A percentile compares a stretch with the other conserved stretches of the same genome.
Evolutionary conservation across 495 filamentous ascomycete species (phyloP).

Genomic region (Tuber melanosporum): DNA sequence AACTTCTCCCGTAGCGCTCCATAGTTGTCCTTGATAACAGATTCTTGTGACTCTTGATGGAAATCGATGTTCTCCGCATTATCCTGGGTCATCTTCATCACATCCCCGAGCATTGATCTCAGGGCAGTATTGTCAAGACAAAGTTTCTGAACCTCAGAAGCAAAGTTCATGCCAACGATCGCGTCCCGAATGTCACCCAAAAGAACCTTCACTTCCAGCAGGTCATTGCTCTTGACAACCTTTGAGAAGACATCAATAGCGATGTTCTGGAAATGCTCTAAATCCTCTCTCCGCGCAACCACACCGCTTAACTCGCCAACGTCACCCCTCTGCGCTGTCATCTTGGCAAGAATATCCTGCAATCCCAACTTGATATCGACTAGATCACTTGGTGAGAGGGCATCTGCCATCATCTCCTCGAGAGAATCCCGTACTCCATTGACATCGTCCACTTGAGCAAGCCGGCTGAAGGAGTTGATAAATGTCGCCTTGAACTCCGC

Average conservation of each 20-base stretch:
- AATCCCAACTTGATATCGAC: constrained; percentile 36
- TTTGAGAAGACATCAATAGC: constrained; percentile 34
- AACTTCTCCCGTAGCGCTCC: constrained; percentile 18
- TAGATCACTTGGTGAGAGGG: constrained; percentile 25
- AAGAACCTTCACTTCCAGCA: constrained; percentile 28
- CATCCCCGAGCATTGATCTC: constrained; percentile 27
- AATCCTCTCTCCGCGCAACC: constrained; percentile 36
- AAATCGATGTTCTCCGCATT: constrained; percentile 32
- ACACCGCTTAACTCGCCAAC: constrained; percentile 26
- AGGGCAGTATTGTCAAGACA: constrained; percentile 30
- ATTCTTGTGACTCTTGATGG: constrained; percentile 30
- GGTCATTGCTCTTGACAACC: constrained; percentile 36
- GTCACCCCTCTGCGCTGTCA: constrained; percentile 30
- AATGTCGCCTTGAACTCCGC: constrained; percentile 18
- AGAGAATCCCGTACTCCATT: constrained; percentile 26
- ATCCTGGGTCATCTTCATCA: constrained; percentile 26
- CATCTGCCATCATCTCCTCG: constrained; percentile 27
- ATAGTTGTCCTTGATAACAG: constrained; percentile 23
- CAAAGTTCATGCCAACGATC: constrained; percentile 25
- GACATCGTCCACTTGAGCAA: constrained; percentile 30
- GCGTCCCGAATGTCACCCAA: constrained; percentile 27
- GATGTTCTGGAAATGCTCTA: constrained; percentile 37
- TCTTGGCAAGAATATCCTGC: constrained; percentile 23
- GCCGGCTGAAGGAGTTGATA: constrained; percentile 19
- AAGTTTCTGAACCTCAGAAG: constrained; percentile 29